A percentile compares a stretch with the other conserved stretches of the same genome.
These are phyloP conservation scores for Nigrospora osmanthi DNA, from an alignment of 2,329 filamentous ascomycete genomes.

Conservation along the genomic window DNA sequence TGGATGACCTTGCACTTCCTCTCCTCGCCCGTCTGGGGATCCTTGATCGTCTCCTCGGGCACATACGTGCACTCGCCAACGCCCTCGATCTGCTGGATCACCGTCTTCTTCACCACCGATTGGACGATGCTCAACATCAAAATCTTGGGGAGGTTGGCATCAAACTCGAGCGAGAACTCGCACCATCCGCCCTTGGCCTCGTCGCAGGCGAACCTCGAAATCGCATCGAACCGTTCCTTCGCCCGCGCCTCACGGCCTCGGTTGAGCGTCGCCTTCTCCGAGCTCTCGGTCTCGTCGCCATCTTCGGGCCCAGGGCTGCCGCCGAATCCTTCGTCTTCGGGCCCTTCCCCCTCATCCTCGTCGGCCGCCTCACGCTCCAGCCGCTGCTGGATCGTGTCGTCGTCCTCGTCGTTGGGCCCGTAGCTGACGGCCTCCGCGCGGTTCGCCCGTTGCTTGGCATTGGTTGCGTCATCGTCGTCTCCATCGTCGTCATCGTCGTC, in stretches of 20 bases:
- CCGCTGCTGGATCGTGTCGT: slow-evolving; percentile 63
- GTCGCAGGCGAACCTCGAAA: slow-evolving; percentile 76
- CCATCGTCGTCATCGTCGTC: slow-evolving; percentile 64
- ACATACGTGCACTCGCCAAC: slow-evolving; percentile 67
- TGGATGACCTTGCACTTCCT: slow-evolving; percentile 53
- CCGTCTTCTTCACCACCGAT: slow-evolving; percentile 65
- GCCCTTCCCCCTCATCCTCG: slow-evolving; percentile 54
- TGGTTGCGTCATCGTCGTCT: slow-evolving; percentile 71
- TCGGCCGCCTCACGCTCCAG: slow-evolving; percentile 50
- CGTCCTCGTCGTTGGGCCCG: slow-evolving; percentile 86
- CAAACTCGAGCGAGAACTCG: slow-evolving; percentile 76
- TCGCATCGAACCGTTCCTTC: slow-evolving; percentile 53
- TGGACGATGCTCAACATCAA: slow-evolving; percentile 90
- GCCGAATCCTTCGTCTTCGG: slow-evolving; percentile 44
- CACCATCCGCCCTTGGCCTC: slow-evolving; percentile 66
- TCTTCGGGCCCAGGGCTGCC: slow-evolving; percentile 39
- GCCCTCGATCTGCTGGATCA: slow-evolving; percentile 79
- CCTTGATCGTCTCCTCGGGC: slow-evolving; percentile 45
- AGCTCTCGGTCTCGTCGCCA: slow-evolving; percentile 25
- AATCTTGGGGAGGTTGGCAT: slow-evolving; percentile 74
- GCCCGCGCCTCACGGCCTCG: slow-evolving; percentile 55
- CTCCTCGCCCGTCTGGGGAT: slow-evolving; percentile 39
- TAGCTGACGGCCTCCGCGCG: slow-evolving; percentile 79
- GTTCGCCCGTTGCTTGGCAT: slow-evolving; percentile 67
- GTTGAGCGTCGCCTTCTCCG: slow-evolving; percentile 16